Conservation (phyloP, 176 grass and related monocot species). For the Sorghum bicolor region Sorghum_bicolor_NCBIv3 NC_012870.2:6644001-6644500, state of each 20-base stretch:
- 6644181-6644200: not conserved
- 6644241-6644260: not conserved
- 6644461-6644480: slow-evolving; percentile 93
- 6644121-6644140: not conserved
- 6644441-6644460: slow-evolving; percentile 14
- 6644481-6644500: slow-evolving; percentile 92
- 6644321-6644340: slow-evolving; percentile 78
- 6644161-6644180: not conserved
- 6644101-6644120: not conserved
- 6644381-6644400: slow-evolving; percentile 22
- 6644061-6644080: not conserved
- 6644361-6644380: slow-evolving; percentile 46
- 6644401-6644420: slow-evolving; percentile 5
- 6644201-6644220: slow-evolving; percentile 7
- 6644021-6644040: not conserved
- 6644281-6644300: slow-evolving; percentile 92
- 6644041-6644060: not conserved
- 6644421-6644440: not conserved
- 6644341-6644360: slow-evolving; percentile 88
- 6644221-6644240: not conserved
- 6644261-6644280: slow-evolving; percentile 46
- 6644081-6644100: not conserved
- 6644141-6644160: not conserved
- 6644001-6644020: not conserved
- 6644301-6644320: slow-evolving; percentile 58